Evolutionary conservation across 108 stramenopile genomes (phyloP).

Genomic region (Chaetoceros tenuissimus): DNA sequence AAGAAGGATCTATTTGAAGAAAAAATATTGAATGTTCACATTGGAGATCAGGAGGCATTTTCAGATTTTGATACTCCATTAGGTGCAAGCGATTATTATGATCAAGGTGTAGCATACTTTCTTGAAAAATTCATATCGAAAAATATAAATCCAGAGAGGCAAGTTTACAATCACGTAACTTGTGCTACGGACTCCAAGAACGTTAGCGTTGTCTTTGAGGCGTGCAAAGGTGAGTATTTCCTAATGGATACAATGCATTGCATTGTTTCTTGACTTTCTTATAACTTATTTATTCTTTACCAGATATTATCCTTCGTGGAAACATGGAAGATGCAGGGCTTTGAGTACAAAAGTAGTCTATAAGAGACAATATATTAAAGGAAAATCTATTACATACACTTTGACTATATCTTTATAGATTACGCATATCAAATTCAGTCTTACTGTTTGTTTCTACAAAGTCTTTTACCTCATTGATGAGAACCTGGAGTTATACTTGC

Average conservation of each 20-base stretch:
- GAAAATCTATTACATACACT: too few relatives aligned
- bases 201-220: conserved; percentile 68
- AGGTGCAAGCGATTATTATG: conserved; percentile 73
- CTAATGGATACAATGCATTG: too few relatives aligned
- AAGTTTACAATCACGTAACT: conserved; percentile 91
- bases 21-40: conserved; percentile 83
- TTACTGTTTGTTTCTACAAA: too few relatives aligned
- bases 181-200: conserved; percentile 98
- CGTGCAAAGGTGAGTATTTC: too few relatives aligned
- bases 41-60: conserved; percentile 75
- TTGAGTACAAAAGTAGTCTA: too few relatives aligned
- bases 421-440: too few relatives aligned
- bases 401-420: too few relatives aligned
- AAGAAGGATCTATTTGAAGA: conserved; percentile 97
- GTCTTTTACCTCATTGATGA: too few relatives aligned
- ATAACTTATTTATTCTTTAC: too few relatives aligned
- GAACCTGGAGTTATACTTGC: too few relatives aligned
- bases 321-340: background rate
- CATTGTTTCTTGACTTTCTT: too few relatives aligned
- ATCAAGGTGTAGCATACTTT: conserved; percentile 86
- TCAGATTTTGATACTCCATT: conserved; percentile 71
- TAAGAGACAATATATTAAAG: too few relatives aligned
- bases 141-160: conserved; percentile 79
- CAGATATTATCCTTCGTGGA: background rate
- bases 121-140: conserved; percentile 85